Percentiles rank a stretch among this genome's conserved stretches.
These are phyloP conservation scores for Oidiodendron maius DNA, from an alignment of 495 filamentous ascomycete species.

Conservation along the genomic window DNA sequence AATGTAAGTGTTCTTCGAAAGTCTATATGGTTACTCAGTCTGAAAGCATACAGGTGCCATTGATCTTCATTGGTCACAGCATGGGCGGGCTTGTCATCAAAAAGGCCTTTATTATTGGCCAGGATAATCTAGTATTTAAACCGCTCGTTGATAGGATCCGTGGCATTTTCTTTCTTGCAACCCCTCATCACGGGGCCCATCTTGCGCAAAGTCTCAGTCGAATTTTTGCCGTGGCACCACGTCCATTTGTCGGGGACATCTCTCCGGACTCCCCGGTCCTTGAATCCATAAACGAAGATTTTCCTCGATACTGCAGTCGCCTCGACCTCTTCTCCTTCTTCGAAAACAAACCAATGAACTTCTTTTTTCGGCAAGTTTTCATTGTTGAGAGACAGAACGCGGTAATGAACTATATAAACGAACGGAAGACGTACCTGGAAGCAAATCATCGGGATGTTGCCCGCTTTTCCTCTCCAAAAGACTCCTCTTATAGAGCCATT, in stretches of 20 bases:
- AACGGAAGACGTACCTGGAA: no score
- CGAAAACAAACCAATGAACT: no score
- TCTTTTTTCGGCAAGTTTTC: no score
- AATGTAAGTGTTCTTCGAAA: no score
- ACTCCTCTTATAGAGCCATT: no score
- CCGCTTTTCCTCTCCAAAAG: no score
- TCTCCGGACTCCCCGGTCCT: conserved; percentile 27
- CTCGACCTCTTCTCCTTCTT: no score
- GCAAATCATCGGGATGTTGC: no score
- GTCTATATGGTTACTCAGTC: no score
- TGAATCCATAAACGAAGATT: conserved; percentile 40
- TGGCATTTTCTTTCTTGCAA: conserved; percentile 44
- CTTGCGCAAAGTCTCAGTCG: conserved; percentile 33
- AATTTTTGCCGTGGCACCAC: conserved; percentile 36
- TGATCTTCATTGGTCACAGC: conserved; percentile 45
- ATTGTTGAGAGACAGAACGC: no score
- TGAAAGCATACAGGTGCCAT: conserved; percentile 19
- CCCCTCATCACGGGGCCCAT: conserved; percentile 44
- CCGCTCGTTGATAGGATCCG: conserved; percentile 29
- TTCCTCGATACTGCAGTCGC: conserved; percentile 38
- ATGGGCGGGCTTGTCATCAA: conserved; percentile 52
- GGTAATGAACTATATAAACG: no score
- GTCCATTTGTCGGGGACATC: conserved; percentile 38
- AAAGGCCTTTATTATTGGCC: conserved; percentile 17
- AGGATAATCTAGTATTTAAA: conserved; percentile 40